Evolutionary conservation across 2,329 filamentous ascomycete species (phyloP), one percentile per base, ranked within the genome.

Genomic region (Verticillium zaregamsianum): DNA sequence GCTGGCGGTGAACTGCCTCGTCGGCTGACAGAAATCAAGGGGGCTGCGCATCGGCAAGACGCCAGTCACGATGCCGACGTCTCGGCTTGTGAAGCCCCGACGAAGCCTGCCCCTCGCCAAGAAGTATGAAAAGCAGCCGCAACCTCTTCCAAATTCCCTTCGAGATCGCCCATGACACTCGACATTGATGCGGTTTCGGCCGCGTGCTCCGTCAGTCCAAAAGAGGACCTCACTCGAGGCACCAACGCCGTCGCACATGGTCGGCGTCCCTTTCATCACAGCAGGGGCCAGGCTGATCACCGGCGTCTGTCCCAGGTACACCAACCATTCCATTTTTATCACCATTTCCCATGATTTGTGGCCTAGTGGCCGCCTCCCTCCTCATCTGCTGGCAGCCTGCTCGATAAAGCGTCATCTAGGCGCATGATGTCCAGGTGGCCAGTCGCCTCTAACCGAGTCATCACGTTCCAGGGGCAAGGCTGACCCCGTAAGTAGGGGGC

Each of bases 401-500:
- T 7, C 33, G 9, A 35, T 35, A 14, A 35, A 35, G 33, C 14
- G 33, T 14, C 33, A 35, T 14, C 33, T 11, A 35, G 8, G 33
- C 6, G 37, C 37, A 40, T 40, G 37, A n/a, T 17, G 15, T 17
- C 6, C 17, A 17, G 4, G 14, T 40, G 37, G 37, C 37, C n/a
- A 40, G 17, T 40, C 37, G 14, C 37, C 37, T 40, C 6, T 40
- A 3, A 40, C 20, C n/a, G 45, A 23, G 11, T 57, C 31, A 56
- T 57, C 55, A 37, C 11, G 33, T n/a, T 7, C 61, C 63, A 54
- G 61, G 61, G 3, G 55, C 63, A 23, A 65, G 63, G 28, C 62
- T 58, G 23, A 65, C 62, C 12, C 63, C 63, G 54, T 65, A 64
- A 3, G 63, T 64, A 40, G 63, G 58, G 12, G 63, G 63, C 39